These are phyloP conservation scores for Suillus subaureus DNA, from an alignment of 768 basidiomycete species.

Conservation along the genomic window DNA sequence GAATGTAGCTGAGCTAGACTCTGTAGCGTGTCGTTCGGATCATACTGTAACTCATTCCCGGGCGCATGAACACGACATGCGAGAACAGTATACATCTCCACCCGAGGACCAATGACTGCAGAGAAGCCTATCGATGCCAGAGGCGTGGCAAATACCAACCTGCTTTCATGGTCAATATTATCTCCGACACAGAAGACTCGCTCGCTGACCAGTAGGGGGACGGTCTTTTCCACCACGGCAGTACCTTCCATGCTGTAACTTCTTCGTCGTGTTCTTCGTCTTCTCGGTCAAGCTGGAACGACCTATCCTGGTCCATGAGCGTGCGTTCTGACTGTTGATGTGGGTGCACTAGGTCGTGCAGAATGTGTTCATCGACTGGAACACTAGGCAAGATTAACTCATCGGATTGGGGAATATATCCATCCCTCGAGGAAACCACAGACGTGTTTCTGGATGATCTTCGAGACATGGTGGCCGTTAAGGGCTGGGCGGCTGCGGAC, in stretches of 20 bases:
- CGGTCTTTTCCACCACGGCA: slow-evolving; percentile 78
- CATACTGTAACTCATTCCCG: slow-evolving; percentile 37
- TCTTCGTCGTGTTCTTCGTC: slow-evolving; percentile 33
- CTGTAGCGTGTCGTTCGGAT: neutral
- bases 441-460: slow-evolving; percentile 23
- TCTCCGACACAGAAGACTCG: neutral
- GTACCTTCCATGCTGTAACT: slow-evolving; percentile 26
- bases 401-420: slow-evolving; percentile 32
- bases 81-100: slow-evolving; percentile 75
- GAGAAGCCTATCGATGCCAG: slow-evolving; percentile 56
- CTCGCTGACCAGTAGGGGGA: slow-evolving; percentile 69
- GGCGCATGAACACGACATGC: slow-evolving; percentile 71
- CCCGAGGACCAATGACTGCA: slow-evolving; percentile 65
- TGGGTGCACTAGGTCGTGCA: slow-evolving; percentile 48
- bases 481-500: slow-evolving; percentile 8
- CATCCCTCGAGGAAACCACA: slow-evolving; percentile 18
- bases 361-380: slow-evolving; percentile 45
- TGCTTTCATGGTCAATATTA: slow-evolving; percentile 29
- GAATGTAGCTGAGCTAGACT: neutral
- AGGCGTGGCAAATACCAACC: slow-evolving; percentile 60
- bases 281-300: slow-evolving; percentile 23
- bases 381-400: slow-evolving; percentile 47
- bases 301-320: slow-evolving; percentile 23
- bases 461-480: slow-evolving; percentile 20
- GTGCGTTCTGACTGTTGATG: slow-evolving; percentile 39